phyloP scores from a whole-genome alignment of 805 yeast genomes.

The Myxozyma udenii region DNA sequence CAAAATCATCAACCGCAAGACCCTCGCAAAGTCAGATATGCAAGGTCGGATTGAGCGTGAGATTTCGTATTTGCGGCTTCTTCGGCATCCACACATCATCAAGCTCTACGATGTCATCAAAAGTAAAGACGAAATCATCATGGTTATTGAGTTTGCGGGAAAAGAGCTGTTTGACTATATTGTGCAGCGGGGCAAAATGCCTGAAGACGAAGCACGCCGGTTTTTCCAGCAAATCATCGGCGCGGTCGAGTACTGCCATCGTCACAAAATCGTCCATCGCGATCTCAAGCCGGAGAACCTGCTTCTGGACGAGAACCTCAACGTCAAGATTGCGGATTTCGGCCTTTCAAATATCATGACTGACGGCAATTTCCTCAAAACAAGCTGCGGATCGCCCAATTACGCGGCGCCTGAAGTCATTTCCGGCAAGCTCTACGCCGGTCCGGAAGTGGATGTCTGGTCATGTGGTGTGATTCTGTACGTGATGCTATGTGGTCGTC shows the following conservation, averaged over 20 bases:
- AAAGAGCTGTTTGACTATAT: conserved; percentile 93
- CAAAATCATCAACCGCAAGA: conserved; percentile 87
- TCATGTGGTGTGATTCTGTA: conserved; percentile 92
- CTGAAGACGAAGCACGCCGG: conserved; percentile 84
- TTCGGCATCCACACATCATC: conserved; percentile 95
- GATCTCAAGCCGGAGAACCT: conserved; percentile 95
- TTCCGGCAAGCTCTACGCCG: conserved; percentile 90
- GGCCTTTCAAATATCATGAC: conserved; percentile 96
- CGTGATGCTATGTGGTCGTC: conserved; percentile 92
- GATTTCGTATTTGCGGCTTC: conserved; percentile 77
- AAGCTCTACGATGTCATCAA: conserved; percentile 93
- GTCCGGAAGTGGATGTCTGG: conserved; percentile 98
- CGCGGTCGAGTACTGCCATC: conserved; percentile 94
- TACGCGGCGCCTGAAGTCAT: conserved; percentile 98
- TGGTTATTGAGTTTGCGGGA: conserved; percentile 98
- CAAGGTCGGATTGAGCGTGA: conserved; percentile 95
- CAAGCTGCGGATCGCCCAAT: conserved; percentile 95
- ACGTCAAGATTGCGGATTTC: conserved; percentile 94
- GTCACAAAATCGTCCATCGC: conserved; percentile 93
- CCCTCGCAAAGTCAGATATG: conserved; percentile 92
- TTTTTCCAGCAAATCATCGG: conserved; percentile 95
- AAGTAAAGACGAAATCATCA: conserved; percentile 89
- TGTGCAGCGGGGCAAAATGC: conserved; percentile 87
- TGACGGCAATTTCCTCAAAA: conserved; percentile 91
- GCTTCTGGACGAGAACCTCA: conserved; percentile 80